Base-by-base conservation (phyloP, 1,139 yeast genomes). In the Pichia sorboxylosa region DNA sequence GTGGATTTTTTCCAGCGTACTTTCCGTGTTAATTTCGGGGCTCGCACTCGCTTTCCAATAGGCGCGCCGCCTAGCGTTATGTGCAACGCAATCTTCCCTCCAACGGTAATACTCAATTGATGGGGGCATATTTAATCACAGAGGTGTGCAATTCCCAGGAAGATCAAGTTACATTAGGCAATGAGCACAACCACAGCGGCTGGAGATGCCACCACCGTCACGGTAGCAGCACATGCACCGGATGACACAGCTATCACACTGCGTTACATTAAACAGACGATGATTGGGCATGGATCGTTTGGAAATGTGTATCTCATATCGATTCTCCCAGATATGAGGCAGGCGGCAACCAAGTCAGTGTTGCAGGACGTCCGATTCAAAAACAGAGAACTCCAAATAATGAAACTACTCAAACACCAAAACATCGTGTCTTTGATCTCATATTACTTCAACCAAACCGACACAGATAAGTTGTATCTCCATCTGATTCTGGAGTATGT, bases 231-330 rank as follows among this genome's bases (percentile, higher is more conserved):
- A 66, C 37, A 69, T 69, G 35, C 64, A 82, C 38, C 70, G 69
- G 40, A 81, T 79, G 59, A 72, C 83, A 21, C 83, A 77, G 51
- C 41, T 46, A 13, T n/a, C n/a, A n/a, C n/a, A n/a, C n/a, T n/a
- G n/a, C n/a, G n/a, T n/a, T n/a, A n/a, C n/a, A n/a, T n/a, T n/a
- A n/a, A n/a, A n/a, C 22, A 19, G 22, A 75, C 82, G 49, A 87
- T 87, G 66, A 94, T 87, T 32, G 98, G 98, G 13, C 94, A 84
- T 57, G 98, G 98, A 13, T 85, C 97, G 15, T 90, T 90, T 62
- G 98, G 98, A 5, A 90, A 85, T 22, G 98, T 90, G 19, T 85
- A 84, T 54, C 93, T 84, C 49, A 84, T 95, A 8, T 77, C 73
- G 40, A 66, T 90, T 29, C 57, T 73, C 43, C 90, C 93, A 17